Percentiles rank a stretch among this genome's conserved stretches.
phyloP scores from a whole-genome alignment of 495 filamentous ascomycete genomes.

The Astrothelium subdiscretum region DNA sequence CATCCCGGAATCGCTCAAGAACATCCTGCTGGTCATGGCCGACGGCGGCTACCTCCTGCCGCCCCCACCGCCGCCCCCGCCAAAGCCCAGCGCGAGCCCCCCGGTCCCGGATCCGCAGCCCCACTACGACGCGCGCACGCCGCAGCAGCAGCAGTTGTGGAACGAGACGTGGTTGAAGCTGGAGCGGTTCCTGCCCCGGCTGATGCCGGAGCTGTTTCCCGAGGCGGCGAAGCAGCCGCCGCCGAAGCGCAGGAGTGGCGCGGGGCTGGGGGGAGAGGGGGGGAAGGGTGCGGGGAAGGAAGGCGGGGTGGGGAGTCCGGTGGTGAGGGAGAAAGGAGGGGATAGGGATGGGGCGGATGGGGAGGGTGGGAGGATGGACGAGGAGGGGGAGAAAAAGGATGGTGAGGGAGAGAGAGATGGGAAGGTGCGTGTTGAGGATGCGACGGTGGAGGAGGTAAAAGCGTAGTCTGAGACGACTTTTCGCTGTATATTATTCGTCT shows the following conservation, averaged over 20 bases:
- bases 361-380: conserved; percentile 8
- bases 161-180: conserved; percentile 78
- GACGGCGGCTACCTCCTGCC: conserved; percentile 75
- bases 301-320: conserved; percentile 2
- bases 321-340: conserved; percentile 3
- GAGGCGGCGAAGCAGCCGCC: conserved; percentile 22
- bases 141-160: conserved; percentile 52
- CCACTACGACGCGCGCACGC: conserved; percentile 10
- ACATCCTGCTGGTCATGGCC: conserved; percentile 92
- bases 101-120: conserved; percentile 33
- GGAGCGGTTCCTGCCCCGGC: conserved; percentile 75
- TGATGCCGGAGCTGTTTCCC: conserved; percentile 41
- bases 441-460: conserved; percentile 13
- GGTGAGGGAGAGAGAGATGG: conserved; percentile 2
- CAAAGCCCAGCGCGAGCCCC: not conserved
- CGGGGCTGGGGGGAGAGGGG: not conserved
- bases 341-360: conserved; percentile 4
- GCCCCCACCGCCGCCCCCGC: conserved; percentile 28
- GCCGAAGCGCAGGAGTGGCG: not conserved
- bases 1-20: conserved; percentile 90
- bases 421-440: not conserved
- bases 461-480: conserved; percentile 2
- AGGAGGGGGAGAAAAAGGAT: conserved; percentile 3
- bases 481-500: not conserved
- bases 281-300: conserved; percentile 3